Base-by-base conservation (phyloP, 495 filamentous ascomycete species). In the Letharia lupina region DNA sequence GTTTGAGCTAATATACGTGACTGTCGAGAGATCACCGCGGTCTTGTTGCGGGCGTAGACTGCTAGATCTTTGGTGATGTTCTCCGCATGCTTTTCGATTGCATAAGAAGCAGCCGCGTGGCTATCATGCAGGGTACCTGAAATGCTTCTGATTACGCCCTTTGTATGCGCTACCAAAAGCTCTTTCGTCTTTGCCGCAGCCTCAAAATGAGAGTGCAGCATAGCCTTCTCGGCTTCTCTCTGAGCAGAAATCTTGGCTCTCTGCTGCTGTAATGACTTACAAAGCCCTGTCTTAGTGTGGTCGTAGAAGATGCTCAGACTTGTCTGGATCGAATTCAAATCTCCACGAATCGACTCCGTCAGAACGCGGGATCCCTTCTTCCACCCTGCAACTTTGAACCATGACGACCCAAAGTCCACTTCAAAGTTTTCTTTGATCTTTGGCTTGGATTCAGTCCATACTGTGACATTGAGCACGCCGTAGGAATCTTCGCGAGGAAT, bases 341-440 rank as follows among this genome's bases (percentile, higher is more conserved):
- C 78, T 54, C 70, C 75, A 50, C 75, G 70, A 41, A 83, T 64
- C 40, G 80, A 74, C 20, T 78, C 75, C 47, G 77, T 78, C 31
- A 82, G 68, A 23, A 63, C 66, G 1, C 73, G 76, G 10, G 77
- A 82, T 41, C 79, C 81, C 64, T 78, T 77, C 67, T 80, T 83
- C 83, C 84, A 86, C 28, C 79, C 81, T 50, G 77, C 77, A 66
- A 84, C 75, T 68, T 84, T 85, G 62, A 86, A 72, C 84, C 84
- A 87, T 20, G 81, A 82, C 3, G 79, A 82, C n/a, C 86, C 85
- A 69, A 89, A 83, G 68, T 86, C 84, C 52, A 87, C 74, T 35
- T 78, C 71, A 20, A 83, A 79, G 16, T 71, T 81, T 72, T 88
- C 79, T n/a, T 79, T 76, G 48, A 83, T 64, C n/a, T 77, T 72